Evolutionary conservation across 164 flowering plant genomes (phyloP).

Genomic region (Vitis rotundifolia): DNA sequence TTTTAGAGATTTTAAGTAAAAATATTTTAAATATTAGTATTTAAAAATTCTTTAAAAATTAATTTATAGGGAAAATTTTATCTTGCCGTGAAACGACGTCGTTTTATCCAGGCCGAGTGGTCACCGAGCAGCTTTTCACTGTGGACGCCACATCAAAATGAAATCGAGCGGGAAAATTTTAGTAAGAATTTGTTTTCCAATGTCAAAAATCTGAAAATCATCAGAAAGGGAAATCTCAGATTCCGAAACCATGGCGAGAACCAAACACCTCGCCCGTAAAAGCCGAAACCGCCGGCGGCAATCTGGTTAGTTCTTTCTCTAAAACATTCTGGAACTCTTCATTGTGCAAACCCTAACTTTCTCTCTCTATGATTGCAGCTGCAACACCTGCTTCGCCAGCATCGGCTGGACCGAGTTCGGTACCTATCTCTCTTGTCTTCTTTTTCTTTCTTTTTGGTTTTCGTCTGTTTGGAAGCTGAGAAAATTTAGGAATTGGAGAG

Average conservation of each 20-base stretch:
- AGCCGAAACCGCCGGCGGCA: neutral
- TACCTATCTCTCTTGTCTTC: neutral
- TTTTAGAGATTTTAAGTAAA: too few species aligned
- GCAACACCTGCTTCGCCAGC: conserved; percentile 1
- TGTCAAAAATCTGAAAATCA: too few species aligned
- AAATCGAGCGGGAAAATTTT: neutral
- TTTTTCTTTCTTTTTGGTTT: neutral
- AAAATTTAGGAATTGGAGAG: neutral
- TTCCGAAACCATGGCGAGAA: conserved; percentile 22
- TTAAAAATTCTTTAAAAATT: too few species aligned
- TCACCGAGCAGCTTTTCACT: neutral
- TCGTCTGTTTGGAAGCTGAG: neutral
- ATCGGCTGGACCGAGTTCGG: neutral
- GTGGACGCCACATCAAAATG: neutral
- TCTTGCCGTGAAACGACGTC: too few species aligned
- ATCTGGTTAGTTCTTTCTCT: conserved; percentile 3
- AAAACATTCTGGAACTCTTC: neutral
- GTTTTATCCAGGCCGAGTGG: too few species aligned
- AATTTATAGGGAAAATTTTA: too few species aligned
- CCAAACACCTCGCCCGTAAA: conserved; percentile 11
- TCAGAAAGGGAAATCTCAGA: too few species aligned
- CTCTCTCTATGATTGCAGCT: conserved; percentile 1
- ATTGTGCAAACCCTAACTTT: neutral
- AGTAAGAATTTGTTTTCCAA: too few species aligned
- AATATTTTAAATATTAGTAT: too few species aligned